Percentiles rank a stretch among this genome's conserved stretches.
These are phyloP conservation scores for Dovyalis caffra DNA, from an alignment of 345 rosid species.

Conservation along the genomic window DNA sequence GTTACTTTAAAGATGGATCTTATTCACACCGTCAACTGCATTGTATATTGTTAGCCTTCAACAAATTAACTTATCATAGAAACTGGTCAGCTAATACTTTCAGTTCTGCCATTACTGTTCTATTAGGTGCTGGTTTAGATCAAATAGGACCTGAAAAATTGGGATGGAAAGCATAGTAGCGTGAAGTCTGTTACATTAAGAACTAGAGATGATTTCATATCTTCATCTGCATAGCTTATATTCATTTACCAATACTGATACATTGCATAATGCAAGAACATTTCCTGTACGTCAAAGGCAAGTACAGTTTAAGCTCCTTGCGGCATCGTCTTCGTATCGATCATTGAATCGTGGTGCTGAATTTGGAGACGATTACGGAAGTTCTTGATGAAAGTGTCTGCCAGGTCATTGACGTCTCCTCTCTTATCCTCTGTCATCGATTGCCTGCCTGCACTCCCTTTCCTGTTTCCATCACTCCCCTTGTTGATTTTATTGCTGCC, in stretches of 20 bases:
- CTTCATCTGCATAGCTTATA: background rate
- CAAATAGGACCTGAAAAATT: background rate
- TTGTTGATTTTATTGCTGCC: background rate
- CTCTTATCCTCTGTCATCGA: background rate
- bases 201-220: background rate
- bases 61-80: background rate
- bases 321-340: background rate
- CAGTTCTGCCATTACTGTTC: background rate
- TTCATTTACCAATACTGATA: background rate
- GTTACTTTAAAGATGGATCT: background rate
- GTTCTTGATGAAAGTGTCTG: conserved; percentile 29
- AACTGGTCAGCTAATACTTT: background rate
- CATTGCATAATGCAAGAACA: background rate
- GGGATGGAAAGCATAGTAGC: background rate
- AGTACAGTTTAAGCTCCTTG: background rate
- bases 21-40: background rate
- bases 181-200: background rate
- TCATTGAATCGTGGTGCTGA: conserved; percentile 7
- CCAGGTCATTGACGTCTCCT: conserved; percentile 20
- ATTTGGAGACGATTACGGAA: conserved; percentile 11
- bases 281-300: background rate
- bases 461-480: background rate
- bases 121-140: background rate
- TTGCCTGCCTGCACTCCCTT: background rate
- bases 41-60: background rate